Base-by-base conservation (phyloP, 345 rosid species). In the Dipteronia dyeriana region DNA sequence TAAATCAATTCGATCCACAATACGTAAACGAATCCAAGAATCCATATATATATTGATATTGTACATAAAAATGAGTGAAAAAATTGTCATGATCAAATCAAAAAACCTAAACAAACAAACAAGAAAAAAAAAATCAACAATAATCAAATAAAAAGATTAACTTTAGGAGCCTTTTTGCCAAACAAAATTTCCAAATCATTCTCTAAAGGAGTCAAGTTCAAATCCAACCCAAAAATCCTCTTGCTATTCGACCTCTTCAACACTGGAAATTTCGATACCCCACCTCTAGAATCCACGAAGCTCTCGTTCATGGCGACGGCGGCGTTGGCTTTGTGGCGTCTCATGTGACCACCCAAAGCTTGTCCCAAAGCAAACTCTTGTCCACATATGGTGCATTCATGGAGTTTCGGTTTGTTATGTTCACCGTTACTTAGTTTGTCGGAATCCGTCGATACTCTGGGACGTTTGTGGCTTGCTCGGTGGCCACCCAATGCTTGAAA, bases 401-500 rank as follows among this genome's bases (percentile, higher is more conserved):
- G 97, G 70, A 23, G 26, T 75, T 82, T 85, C 0, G 81, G 76
- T 74, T 75, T 78, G 61, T 0, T 70, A 29, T 56, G 22, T 4
- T 76, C 83, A 5, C 54, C 70, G 22, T 22, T 34, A 34, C 4
- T 63, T 1, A 43, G 10, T 5, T 78, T 68, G 9, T 75, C 78
- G 5, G 51, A 66, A 82, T 53, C 49, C 5, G 49, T 63, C 84
- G 54, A 7, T 9, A 79, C 66, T 78, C 74, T 91, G 8, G 84
- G 85, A 75, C 79, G 82, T 84, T 91, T 91, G 70, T 91, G 97
- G 86, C 97, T 90, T 0, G 97, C 92, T 11, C 97, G 80, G 70
- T 91, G 97, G 0, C 97, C 97, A 5, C 97, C 97, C 26, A 91
- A 83, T 10, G 97, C 97, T 77, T 91, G 97, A 65, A 90, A 91